phyloP scores from a whole-genome alignment of 2,329 filamentous ascomycete species.

The Apiospora marii region DNA sequence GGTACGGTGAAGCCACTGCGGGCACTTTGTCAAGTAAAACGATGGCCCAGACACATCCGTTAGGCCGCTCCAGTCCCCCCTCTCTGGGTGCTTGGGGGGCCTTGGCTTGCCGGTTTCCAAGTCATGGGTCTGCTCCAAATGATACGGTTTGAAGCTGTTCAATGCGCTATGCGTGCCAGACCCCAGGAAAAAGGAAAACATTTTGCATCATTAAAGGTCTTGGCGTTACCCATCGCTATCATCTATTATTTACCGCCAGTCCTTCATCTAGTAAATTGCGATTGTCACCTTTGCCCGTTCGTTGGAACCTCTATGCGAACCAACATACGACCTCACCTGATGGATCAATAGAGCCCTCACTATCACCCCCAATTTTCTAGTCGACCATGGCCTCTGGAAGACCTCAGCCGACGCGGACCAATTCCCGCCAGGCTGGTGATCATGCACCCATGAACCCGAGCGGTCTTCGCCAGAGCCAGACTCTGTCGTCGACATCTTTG shows the following conservation, averaged over 20 bases:
- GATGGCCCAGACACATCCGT: neutral
- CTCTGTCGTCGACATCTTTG: constrained; percentile 37
- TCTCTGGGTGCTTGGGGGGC: neutral
- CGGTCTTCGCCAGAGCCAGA: constrained; percentile 41
- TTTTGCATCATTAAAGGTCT: neutral
- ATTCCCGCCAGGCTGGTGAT: constrained; percentile 29
- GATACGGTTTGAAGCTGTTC: constrained; percentile 8
- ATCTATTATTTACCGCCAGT: neutral
- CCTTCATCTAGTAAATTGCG: neutral
- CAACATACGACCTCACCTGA: constrained; percentile 6
- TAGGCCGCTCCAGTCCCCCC: neutral
- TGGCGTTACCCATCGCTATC: neutral
- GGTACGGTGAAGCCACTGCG: neutral
- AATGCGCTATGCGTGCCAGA: constrained; percentile 10
- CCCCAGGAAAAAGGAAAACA: neutral
- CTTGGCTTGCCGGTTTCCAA: neutral
- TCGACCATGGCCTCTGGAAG: constrained; percentile 25
- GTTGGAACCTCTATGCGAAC: neutral
- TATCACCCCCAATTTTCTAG: neutral
- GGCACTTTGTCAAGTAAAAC: constrained; percentile 21
- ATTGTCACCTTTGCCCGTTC: neutral
- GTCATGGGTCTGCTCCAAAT: constrained; percentile 13
- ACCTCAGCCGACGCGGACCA: constrained; percentile 26
- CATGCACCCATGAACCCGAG: constrained; percentile 42
- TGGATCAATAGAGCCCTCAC: neutral